A percentile compares a stretch with the other conserved stretches of the same genome.
phyloP scores from a whole-genome alignment of 1,139 yeast species.

The Nakaseomyces bracarensis region DNA sequence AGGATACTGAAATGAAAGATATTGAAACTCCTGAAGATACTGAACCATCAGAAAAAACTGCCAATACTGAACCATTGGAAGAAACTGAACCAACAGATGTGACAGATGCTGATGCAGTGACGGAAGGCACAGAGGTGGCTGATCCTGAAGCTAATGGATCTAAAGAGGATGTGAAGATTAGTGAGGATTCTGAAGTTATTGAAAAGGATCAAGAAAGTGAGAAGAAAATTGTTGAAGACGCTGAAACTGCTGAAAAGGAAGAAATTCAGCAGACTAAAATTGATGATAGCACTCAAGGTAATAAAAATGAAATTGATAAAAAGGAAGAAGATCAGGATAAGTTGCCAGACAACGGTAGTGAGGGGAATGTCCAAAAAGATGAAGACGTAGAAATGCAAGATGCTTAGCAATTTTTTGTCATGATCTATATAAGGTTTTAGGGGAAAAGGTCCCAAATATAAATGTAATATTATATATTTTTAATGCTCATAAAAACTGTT shows the following conservation, averaged over 20 bases:
- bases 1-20: background rate
- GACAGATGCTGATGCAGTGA: too few relatives aligned
- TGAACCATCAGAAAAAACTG: slow-evolving; percentile 5
- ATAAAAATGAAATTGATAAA: background rate
- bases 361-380: slow-evolving; percentile 11
- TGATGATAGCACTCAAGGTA: too few relatives aligned
- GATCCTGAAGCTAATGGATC: too few relatives aligned
- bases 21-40: background rate
- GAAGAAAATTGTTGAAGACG: too few relatives aligned
- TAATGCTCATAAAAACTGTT: slow-evolving; percentile 4
- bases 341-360: too few relatives aligned
- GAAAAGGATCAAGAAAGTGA: too few relatives aligned
- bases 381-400: slow-evolving; percentile 25
- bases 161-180: too few relatives aligned
- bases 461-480: slow-evolving; percentile 5
- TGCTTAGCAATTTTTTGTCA: background rate
- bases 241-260: too few relatives aligned
- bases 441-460: slow-evolving; percentile 7
- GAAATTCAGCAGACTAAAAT: too few relatives aligned
- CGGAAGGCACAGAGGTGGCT: too few relatives aligned
- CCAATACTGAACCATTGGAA: background rate
- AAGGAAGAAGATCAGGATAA: background rate
- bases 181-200: too few relatives aligned
- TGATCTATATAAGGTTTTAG: slow-evolving; percentile 6
- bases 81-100: slow-evolving; percentile 3